Evolutionary conservation across 148 eudicot species (phyloP).

Genomic region (Nyssa sinensis): DNA sequence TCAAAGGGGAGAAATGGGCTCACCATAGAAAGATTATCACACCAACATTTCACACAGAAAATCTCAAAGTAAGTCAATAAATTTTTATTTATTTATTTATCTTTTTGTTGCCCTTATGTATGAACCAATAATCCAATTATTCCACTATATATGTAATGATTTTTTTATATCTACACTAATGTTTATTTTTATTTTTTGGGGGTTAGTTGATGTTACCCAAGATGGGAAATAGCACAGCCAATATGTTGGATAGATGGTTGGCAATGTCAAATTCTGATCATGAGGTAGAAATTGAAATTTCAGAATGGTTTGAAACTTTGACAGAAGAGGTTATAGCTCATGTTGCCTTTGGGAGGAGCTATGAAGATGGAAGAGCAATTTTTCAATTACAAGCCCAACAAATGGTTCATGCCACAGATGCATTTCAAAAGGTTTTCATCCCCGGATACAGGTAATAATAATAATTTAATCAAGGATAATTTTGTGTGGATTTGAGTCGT

Average conservation of each 20-base stretch:
- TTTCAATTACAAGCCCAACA: constrained; percentile 60
- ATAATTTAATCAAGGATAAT: too few relatives aligned
- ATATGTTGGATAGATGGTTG: constrained; percentile 61
- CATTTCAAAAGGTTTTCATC: constrained; percentile 52
- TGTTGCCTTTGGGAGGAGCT: constrained; percentile 56
- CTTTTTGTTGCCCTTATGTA: too few relatives aligned
- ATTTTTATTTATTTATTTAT: too few relatives aligned
- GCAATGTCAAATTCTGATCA: constrained; percentile 35
- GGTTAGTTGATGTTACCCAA: constrained; percentile 63
- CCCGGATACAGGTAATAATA: constrained; percentile 49
- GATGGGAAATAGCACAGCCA: constrained; percentile 50
- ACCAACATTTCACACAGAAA: constrained; percentile 54
- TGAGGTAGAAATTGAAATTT: constrained; percentile 56
- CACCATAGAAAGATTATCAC: constrained; percentile 60
- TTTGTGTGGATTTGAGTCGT: too few relatives aligned
- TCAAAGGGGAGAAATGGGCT: constrained; percentile 59
- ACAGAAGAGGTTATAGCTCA: constrained; percentile 54
- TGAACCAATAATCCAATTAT: too few relatives aligned
- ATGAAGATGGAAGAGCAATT: constrained; percentile 54
- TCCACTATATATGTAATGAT: not conserved
- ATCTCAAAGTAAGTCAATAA: constrained; percentile 51
- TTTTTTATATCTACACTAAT: too few relatives aligned
- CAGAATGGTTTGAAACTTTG: constrained; percentile 53
- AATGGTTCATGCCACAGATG: constrained; percentile 42
- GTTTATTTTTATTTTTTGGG: too few relatives aligned